Percentiles rank a stretch among this genome's conserved stretches.
These are phyloP conservation scores for Cladosporium sp. DNA, from an alignment of 2,329 filamentous ascomycete species.

Conservation along the genomic window DNA sequence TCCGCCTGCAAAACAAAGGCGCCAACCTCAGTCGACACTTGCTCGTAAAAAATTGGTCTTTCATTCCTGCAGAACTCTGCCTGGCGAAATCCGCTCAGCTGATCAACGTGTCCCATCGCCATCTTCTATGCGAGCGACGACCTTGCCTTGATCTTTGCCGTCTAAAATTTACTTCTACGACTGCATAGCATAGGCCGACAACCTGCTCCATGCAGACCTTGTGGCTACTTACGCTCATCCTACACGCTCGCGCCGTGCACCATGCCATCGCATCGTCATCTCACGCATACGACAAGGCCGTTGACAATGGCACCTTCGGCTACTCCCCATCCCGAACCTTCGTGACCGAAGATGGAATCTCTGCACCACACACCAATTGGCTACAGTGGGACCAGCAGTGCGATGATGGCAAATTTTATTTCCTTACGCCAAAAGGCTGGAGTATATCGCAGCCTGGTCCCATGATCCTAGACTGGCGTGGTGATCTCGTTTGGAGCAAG, in stretches of 20 bases:
- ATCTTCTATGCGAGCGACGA: not conserved
- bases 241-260: not conserved
- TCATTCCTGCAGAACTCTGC: not conserved
- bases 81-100: not conserved
- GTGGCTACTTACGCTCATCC: not conserved
- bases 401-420: conserved; percentile 25
- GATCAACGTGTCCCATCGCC: not conserved
- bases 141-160: not conserved
- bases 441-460: conserved; percentile 29
- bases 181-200: not conserved
- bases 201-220: not conserved
- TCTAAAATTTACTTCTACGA: not conserved
- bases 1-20: not conserved
- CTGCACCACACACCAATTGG: conserved; percentile 29
- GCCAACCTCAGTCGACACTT: not conserved
- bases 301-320: conserved; percentile 36
- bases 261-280: not conserved
- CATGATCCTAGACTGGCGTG: conserved; percentile 32
- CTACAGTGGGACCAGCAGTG: conserved; percentile 22
- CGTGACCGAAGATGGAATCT: conserved; percentile 30
- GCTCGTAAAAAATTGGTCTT: not conserved
- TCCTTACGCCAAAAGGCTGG: conserved; percentile 31
- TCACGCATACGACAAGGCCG: conserved; percentile 23
- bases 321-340: conserved; percentile 34
- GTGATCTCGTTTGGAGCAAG: conserved; percentile 31